Base-by-base conservation (phyloP, 1,284 basidiomycete genomes). In the Athelia sp. region DNA sequence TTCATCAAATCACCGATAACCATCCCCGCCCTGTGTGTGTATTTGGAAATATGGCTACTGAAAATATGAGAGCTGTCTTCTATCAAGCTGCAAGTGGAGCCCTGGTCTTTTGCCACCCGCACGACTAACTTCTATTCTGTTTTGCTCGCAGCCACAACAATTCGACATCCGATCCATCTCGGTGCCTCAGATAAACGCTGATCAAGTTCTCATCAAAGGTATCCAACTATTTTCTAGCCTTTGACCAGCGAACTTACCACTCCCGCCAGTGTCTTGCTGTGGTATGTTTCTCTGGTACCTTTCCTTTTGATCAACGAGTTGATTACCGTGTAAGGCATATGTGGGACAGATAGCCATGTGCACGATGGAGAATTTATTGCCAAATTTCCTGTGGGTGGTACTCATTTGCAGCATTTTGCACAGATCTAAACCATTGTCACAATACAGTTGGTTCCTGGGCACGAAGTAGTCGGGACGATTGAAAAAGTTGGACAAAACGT, bases 321-420 rank as follows among this genome's bases (percentile, higher is more conserved):
- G 45, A 62, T 58, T n/a, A 58, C 19, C 19, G 36, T 9, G 35
- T 66, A 62, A 70, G 86, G 87, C 60, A 75, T 89, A 47, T 90
- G 87, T 61, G 87, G 87, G 46, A 90, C 86, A 18, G 87, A 90
- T 62, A 78, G 77, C 15, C 88, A 90, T 62, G 81, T 91, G 53
- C 81, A 88, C 71, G 73, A 84, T 58, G 81, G 87, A 58, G 86
- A 90, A 67, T 90, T 90, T 67, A 84, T 87, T 56, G 73, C 84
- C 51, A 79, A 78, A 62, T 90, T 89, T 65, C 87, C 87, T 48
- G 82, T 82, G 60, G 47, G 75, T 54, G 9, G 10, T 49, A 21
- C 13, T 53, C 43, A 21, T 46, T 32, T 50, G 34, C 52, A 46
- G 51, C 36, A 57, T 53, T 46, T 38, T 52, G 49, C 55, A 51